phyloP scores from a whole-genome alignment of 2,329 filamentous ascomycete species.

The Penicillium sp. region DNA sequence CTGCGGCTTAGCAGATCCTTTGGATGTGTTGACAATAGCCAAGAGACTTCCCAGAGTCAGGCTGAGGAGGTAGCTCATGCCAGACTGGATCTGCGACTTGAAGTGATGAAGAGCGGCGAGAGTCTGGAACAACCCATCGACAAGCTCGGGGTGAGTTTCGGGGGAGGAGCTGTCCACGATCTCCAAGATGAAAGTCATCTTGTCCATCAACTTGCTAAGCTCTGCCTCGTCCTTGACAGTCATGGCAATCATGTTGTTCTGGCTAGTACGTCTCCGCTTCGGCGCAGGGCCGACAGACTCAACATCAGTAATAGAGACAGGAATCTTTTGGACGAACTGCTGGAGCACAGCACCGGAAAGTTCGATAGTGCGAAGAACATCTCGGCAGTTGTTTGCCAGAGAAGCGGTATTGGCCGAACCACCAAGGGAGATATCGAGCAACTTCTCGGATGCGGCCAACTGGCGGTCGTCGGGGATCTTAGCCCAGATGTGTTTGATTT shows the following conservation, averaged over 20 bases:
- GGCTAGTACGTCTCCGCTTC: constrained; percentile 77
- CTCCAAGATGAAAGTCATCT: constrained; percentile 83
- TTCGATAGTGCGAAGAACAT: constrained; percentile 70
- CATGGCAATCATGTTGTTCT: constrained; percentile 63
- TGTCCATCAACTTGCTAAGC: constrained; percentile 66
- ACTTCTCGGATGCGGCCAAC: constrained; percentile 33
- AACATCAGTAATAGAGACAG: constrained; percentile 66
- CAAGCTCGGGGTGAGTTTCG: constrained; percentile 69
- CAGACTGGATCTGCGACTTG: constrained; percentile 75
- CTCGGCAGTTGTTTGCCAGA: constrained; percentile 47
- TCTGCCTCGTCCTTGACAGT: constrained; percentile 63
- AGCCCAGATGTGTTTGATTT: constrained; percentile 70
- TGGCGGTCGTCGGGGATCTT: constrained; percentile 40
- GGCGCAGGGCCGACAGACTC: constrained; percentile 69
- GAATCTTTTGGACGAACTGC: constrained; percentile 70
- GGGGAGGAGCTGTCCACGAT: constrained; percentile 78
- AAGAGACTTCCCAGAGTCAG: constrained; percentile 78
- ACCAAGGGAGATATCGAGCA: constrained; percentile 44
- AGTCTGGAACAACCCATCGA: constrained; percentile 76
- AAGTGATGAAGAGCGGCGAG: constrained; percentile 86
- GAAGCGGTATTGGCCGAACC: constrained; percentile 24
- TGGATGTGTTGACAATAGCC: constrained; percentile 77
- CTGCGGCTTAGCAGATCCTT: constrained; percentile 45
- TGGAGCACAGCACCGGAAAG: constrained; percentile 70
- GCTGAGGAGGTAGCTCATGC: constrained; percentile 86